These are phyloP conservation scores for Stenocarpella maydis DNA, from an alignment of 2,329 filamentous ascomycete genomes.

Conservation along the genomic window DNA sequence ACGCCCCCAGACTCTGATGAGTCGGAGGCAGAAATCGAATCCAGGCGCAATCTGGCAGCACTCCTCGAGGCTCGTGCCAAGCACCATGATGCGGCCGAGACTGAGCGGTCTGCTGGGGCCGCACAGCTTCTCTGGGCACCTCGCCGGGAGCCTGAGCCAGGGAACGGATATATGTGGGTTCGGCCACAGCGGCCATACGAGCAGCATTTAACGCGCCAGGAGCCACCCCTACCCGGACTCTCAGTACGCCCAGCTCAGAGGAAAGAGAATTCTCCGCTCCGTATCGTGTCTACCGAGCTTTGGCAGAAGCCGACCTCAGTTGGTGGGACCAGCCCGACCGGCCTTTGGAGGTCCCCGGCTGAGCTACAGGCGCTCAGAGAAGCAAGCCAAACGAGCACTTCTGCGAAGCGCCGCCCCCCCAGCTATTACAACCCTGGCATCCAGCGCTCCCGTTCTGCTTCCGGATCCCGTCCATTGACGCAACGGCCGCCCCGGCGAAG, in stretches of 20 bases:
- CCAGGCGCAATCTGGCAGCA: slow-evolving; percentile 37
- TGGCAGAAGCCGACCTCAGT: slow-evolving; percentile 48
- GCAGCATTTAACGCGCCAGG: slow-evolving; percentile 16
- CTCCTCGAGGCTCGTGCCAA: slow-evolving; percentile 31
- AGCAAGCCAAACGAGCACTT: neutral
- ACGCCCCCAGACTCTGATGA: slow-evolving; percentile 63
- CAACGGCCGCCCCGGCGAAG: slow-evolving; percentile 63
- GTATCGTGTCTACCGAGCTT: slow-evolving; percentile 48
- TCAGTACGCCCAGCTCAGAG: slow-evolving; percentile 48
- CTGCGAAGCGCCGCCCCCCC: slow-evolving; percentile 22
- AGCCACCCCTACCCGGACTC: slow-evolving; percentile 42
- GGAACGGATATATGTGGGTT: slow-evolving; percentile 41
- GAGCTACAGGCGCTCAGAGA: slow-evolving; percentile 8
- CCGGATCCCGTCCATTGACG: slow-evolving; percentile 53
- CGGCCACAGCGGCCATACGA: slow-evolving; percentile 33
- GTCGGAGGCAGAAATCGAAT: slow-evolving; percentile 50
- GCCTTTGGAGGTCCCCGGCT: slow-evolving; percentile 44
- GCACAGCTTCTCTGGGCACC: slow-evolving; percentile 42
- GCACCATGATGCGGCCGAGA: slow-evolving; percentile 15
- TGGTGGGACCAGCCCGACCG: slow-evolving; percentile 34
- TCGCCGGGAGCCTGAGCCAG: slow-evolving; percentile 16
- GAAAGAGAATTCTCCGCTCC: slow-evolving; percentile 45
- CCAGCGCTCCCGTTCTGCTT: slow-evolving; percentile 39
- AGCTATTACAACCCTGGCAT: slow-evolving; percentile 30
- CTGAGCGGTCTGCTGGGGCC: neutral